A percentile compares a stretch with the other conserved stretches of the same genome.
phyloP scores from a whole-genome alignment of 2,329 filamentous ascomycete species.

The Nannizzia gypsea region DNA sequence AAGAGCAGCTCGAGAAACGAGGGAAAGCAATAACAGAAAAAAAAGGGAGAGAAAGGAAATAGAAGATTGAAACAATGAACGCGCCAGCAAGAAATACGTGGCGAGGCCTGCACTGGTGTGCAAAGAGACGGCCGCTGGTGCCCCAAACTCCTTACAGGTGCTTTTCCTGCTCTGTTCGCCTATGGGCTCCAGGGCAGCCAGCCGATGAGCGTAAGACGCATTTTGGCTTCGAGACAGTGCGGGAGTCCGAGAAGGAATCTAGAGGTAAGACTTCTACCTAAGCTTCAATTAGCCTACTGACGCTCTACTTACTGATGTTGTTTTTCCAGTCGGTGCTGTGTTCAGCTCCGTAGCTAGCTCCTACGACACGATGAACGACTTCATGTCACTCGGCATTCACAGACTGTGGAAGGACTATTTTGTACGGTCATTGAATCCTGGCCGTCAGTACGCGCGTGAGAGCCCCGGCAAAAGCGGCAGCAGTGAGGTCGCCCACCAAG shows the following conservation, averaged over 20 bases:
- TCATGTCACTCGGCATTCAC: constrained; percentile 97
- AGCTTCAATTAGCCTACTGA: background rate
- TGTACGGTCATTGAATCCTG: constrained; percentile 80
- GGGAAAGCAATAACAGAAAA: background rate
- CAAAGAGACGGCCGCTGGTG: constrained; percentile 21
- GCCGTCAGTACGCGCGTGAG: constrained; percentile 38
- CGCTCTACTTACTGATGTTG: background rate
- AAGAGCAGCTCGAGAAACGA: too few species aligned
- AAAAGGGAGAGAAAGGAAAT: background rate
- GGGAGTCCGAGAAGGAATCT: constrained; percentile 64
- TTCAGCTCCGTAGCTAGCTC: constrained; percentile 91
- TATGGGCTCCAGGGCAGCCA: constrained; percentile 40
- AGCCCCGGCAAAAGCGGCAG: constrained; percentile 12
- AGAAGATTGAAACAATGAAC: background rate
- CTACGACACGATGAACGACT: constrained; percentile 97
- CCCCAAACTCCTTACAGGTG: constrained; percentile 33
- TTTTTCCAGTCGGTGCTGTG: constrained; percentile 57
- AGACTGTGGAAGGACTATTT: constrained; percentile 97
- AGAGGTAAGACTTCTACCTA: constrained; percentile 37
- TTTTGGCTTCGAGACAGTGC: constrained; percentile 80
- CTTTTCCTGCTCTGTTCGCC: constrained; percentile 39
- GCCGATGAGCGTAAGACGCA: constrained; percentile 47
- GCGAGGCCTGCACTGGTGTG: constrained; percentile 26
- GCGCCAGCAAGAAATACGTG: constrained; percentile 24
- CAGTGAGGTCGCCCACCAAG: constrained; percentile 18